Evolutionary conservation across 1,139 yeast genomes (phyloP), one percentile per base, ranked within the genome.

Genomic region (Kazachstania sp.): DNA sequence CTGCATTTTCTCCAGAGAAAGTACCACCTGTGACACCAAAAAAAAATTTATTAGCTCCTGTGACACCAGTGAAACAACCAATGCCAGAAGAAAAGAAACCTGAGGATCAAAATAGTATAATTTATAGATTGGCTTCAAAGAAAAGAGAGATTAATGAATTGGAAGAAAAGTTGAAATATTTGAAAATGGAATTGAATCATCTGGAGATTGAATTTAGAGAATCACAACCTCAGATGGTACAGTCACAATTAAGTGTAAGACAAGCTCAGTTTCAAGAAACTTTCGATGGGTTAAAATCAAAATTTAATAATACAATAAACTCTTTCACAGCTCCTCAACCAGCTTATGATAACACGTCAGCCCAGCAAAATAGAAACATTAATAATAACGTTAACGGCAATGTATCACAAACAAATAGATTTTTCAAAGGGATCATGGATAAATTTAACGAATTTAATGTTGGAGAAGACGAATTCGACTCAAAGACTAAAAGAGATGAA

Each of bases 81-180:
- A 46, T 16, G 13, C 15, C 15, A 4, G 31, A 23, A 16, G 18
- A n/a, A 20, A 38, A 6, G 18, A 20, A 4, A 48, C 36, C 15
- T 15, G 26, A 23, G 7, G 46, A 47, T 18, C 41, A 47, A n/a
- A 46, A 49, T 15, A 52, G 53, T 9, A 16, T 71, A 12, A 53
- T 72, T 15, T 67, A 60, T 48, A 56, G 63, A 37, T 52, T 73
- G 44, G 78, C 78, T 0, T 53, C 72, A 1, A 73, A 73, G 51
- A 74, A 72, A 52, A 65, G 78, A 51, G 68, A 66, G 37, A 69
- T 73, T 2, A 47, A 67, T 29, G 78, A 73, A 44, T 51, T 71
- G 34, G 69, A 65, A 48, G 57, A 64, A 9, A 66, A 68, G 41
- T 53, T 74, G 43, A 56, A 55, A 5, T 41, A 47, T 8, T 66